These are phyloP conservation scores for Colletotrichum shisoi DNA, from an alignment of 2,329 filamentous ascomycete genomes.

Conservation along the genomic window DNA sequence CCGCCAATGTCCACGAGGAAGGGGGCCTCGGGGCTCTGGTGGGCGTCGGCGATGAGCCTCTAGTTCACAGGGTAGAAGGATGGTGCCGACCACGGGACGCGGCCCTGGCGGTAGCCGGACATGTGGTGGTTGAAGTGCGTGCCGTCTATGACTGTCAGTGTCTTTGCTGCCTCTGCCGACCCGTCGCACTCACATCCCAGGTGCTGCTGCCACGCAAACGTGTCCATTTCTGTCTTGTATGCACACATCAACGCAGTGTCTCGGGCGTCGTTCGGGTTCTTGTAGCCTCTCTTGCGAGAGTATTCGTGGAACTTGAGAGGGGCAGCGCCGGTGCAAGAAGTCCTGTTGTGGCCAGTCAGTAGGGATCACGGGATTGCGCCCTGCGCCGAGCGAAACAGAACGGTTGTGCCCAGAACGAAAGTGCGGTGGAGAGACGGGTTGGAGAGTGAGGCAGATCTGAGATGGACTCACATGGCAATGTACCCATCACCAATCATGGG, in stretches of 20 bases:
- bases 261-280: conserved; percentile 44
- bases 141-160: not conserved
- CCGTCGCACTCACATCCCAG: conserved; percentile 13
- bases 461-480: conserved; percentile 43
- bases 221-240: conserved; percentile 50
- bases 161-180: not conserved
- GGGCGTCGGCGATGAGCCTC: conserved; percentile 45
- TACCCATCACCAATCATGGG: conserved; percentile 50
- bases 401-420: no score
- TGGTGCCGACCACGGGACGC: conserved; percentile 48
- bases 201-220: conserved; percentile 48
- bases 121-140: conserved; percentile 52
- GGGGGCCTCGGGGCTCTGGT: conserved; percentile 39
- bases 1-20: conserved; percentile 51
- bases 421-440: no score
- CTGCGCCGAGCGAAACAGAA: not conserved
- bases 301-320: conserved; percentile 47
- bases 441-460: no score
- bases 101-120: conserved; percentile 48
- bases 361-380: not conserved
- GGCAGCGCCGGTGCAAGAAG: conserved; percentile 36
- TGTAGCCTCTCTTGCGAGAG: conserved; percentile 44
- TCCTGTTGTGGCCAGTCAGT: not conserved
- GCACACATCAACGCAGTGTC: conserved; percentile 47
- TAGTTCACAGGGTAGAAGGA: conserved; percentile 48